These are phyloP conservation scores for Gaeumannomyces sp. DNA, from an alignment of 2,329 filamentous ascomycete genomes.

Conservation along the genomic window DNA sequence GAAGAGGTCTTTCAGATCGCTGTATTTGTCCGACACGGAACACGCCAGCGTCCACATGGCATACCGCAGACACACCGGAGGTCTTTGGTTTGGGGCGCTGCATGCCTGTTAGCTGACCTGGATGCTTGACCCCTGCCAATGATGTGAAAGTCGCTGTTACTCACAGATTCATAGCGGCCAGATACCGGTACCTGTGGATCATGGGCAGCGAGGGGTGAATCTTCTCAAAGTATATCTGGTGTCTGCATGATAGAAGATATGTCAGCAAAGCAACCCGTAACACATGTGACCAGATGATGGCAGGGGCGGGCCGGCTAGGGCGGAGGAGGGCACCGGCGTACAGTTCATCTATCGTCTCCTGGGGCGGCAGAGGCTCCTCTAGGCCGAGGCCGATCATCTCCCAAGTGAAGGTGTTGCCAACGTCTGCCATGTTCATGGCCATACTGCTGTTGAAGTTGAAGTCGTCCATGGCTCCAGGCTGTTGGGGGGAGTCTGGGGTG, in stretches of 20 bases:
- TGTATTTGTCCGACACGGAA: slow-evolving; percentile 75
- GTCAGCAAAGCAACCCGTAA: slow-evolving; percentile 9
- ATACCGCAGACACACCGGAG: slow-evolving; percentile 83
- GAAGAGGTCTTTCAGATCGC: slow-evolving; percentile 75
- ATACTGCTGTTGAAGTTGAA: slow-evolving; percentile 50
- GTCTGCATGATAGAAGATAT: slow-evolving; percentile 36
- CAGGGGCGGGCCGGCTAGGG: neutral
- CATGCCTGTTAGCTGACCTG: neutral
- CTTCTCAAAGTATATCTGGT: slow-evolving; percentile 85
- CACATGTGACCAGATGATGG: no score
- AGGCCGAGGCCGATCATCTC: slow-evolving; percentile 61
- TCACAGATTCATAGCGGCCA: slow-evolving; percentile 79
- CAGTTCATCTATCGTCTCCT: slow-evolving; percentile 73
- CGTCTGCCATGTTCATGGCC: slow-evolving; percentile 42
- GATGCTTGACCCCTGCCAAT: neutral
- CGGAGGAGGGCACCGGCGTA: slow-evolving; percentile 33
- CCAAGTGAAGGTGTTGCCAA: slow-evolving; percentile 64
- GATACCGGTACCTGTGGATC: slow-evolving; percentile 82
- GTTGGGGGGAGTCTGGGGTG: slow-evolving; percentile 45
- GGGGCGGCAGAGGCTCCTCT: slow-evolving; percentile 52
- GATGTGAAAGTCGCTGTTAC: slow-evolving; percentile 19
- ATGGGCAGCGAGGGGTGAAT: slow-evolving; percentile 80
- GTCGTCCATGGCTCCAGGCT: slow-evolving; percentile 43
- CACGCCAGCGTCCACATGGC: slow-evolving; percentile 96
- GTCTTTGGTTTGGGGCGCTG: slow-evolving; percentile 73